Percentiles rank a stretch among this genome's conserved stretches.
Conservation (phyloP, 768 basidiomycete species). For the Thelephora aurantiotincta region DNA sequence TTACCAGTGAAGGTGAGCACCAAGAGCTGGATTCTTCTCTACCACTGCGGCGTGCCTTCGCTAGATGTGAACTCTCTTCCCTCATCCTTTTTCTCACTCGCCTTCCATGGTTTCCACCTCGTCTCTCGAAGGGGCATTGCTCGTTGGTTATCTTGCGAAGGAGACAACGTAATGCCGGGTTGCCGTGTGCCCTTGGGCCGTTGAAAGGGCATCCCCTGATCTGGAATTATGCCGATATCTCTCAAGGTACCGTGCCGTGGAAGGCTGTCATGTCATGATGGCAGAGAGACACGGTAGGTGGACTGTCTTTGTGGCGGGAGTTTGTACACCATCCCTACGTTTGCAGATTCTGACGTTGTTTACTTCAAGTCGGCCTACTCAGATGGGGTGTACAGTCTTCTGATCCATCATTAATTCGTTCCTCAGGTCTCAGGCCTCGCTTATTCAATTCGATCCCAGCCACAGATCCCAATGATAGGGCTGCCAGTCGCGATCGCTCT, state of each 20-base stretch:
- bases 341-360: constrained; percentile 8
- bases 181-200: constrained; percentile 18
- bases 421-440: no score
- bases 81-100: no score
- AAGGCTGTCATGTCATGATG: constrained; percentile 13
- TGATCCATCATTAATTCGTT: not conserved
- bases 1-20: no score
- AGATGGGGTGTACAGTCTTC: not conserved
- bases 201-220: constrained; percentile 17
- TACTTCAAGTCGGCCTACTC: constrained; percentile 4
- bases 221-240: constrained; percentile 20
- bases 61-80: no score
- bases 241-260: constrained; percentile 7
- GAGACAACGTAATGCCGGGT: no score
- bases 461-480: not conserved
- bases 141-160: no score
- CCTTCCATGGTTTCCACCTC: no score
- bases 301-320: not conserved
- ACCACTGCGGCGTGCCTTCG: no score
- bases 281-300: constrained; percentile 11
- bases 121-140: no score
- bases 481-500: not conserved
- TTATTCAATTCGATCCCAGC: no score
- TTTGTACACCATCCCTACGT: not conserved
- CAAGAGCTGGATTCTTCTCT: no score